Base-by-base conservation (phyloP, 2,329 filamentous ascomycete species). In the Fusarium sp. region DNA sequence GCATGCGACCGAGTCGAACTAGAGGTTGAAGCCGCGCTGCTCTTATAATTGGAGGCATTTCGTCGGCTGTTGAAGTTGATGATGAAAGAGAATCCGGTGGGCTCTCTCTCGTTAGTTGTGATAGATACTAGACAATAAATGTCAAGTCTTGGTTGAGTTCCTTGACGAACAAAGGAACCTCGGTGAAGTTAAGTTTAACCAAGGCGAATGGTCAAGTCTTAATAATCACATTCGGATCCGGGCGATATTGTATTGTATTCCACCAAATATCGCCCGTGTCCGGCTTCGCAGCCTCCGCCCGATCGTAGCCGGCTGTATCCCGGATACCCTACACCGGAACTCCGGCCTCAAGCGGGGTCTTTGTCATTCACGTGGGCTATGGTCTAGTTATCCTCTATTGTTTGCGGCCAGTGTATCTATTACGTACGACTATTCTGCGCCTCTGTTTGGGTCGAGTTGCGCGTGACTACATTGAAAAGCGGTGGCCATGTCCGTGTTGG, bases 251-350 rank as follows among this genome's bases (percentile, higher is more conserved):
- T 29, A 29, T 13, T 27, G 27, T 13, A 29, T 10, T 27, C 7
- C 53, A 60, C 53, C 56, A 65, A 63, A 36, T n/a, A 35, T 63
- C 53, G 59, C 67, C 67, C 67, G 67, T 70, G 65, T 65, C 65
- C 65, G 67, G 63, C 63, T 27, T 44, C 10, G 37, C 41, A 32
- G 27, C 41, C 43, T 31, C 65, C 65, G 63, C 31, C 67, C 67
- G 63, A 49, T 60, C 64, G 48, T 70, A 70, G 51, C 67, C 67
- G 67, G 63, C 57, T 54, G 42, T 70, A 70, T 60, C 67, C 67
- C 50, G 53, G 32, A 47, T 65, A 65, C 61, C 61, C 61, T 65
- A 65, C 32, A 65, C 57, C 61, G 61, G 42, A 10, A 38, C 38
- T 23, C 41, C 57, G 57, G 61, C 39, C 14, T 41, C 37, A 27